Evolutionary conservation across 805 yeast genomes (phyloP).

Genomic region (Wickerhamomyces chambardii): DNA sequence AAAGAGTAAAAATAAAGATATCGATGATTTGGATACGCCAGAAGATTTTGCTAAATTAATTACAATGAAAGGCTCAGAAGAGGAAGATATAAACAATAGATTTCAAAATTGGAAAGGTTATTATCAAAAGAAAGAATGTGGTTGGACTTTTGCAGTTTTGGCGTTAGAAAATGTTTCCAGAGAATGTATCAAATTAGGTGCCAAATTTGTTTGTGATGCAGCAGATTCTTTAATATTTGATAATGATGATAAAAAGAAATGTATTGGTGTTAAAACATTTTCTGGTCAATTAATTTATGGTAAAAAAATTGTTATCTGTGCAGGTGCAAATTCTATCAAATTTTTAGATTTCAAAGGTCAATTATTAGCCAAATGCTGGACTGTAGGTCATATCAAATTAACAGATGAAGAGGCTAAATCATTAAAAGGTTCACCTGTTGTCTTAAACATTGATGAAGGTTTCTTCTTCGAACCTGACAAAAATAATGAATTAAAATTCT

Average conservation of each 20-base stretch:
- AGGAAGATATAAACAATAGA: not conserved
- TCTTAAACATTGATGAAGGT: constrained; percentile 27
- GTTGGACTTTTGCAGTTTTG: constrained; percentile 26
- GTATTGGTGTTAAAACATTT: constrained; percentile 19
- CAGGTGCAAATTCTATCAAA: constrained; percentile 29
- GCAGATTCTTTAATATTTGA: constrained; percentile 12
- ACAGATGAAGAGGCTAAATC: constrained; percentile 21
- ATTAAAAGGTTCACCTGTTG: constrained; percentile 25
- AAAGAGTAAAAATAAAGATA: not conserved
- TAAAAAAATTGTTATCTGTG: constrained; percentile 22
- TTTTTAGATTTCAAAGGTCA: constrained; percentile 26
- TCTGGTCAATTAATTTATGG: constrained; percentile 18
- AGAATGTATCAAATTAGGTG: constrained; percentile 24
- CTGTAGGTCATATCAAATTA: constrained; percentile 30
- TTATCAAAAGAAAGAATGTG: constrained; percentile 21
- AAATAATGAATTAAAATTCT: constrained; percentile 25
- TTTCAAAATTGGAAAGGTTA: constrained; percentile 24
- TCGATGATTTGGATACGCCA: constrained; percentile 3
- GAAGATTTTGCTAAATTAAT: constrained; percentile 4
- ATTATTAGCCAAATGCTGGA: constrained; percentile 29
- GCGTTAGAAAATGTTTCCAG: constrained; percentile 20
- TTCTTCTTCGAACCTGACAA: constrained; percentile 32
- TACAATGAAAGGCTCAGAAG: not conserved
- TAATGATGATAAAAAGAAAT: constrained; percentile 16
- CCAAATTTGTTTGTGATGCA: constrained; percentile 12